A percentile compares a stretch with the other conserved stretches of the same genome.
phyloP scores from a whole-genome alignment of 2,329 filamentous ascomycete genomes.

The Alternaria brassicae region DNA sequence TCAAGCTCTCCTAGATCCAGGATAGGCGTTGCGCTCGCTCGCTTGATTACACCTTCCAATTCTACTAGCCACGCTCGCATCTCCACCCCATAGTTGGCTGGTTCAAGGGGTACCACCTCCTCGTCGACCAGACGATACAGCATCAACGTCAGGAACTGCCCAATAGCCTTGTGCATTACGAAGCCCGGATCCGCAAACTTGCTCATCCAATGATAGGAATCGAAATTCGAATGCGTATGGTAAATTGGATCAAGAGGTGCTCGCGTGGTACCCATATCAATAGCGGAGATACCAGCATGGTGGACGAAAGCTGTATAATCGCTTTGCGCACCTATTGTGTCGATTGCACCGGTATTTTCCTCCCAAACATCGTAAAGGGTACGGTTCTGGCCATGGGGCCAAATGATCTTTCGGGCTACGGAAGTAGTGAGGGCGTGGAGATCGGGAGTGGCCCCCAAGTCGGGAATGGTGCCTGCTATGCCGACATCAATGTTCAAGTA shows the following conservation, averaged over 20 bases:
- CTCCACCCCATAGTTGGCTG: slow-evolving; percentile 47
- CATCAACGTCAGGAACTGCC: slow-evolving; percentile 54
- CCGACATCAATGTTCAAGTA: slow-evolving; percentile 61
- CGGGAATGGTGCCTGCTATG: slow-evolving; percentile 52
- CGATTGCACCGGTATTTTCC: slow-evolving; percentile 45
- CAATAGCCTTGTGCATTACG: slow-evolving; percentile 56
- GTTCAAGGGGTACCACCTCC: slow-evolving; percentile 48
- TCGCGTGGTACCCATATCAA: slow-evolving; percentile 52
- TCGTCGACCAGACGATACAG: slow-evolving; percentile 51
- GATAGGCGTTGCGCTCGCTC: neutral
- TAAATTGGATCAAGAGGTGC: slow-evolving; percentile 52
- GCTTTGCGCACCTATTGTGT: slow-evolving; percentile 54
- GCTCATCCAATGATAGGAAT: slow-evolving; percentile 60
- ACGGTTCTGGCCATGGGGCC: slow-evolving; percentile 48
- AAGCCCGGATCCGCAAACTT: slow-evolving; percentile 60
- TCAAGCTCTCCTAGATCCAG: slow-evolving; percentile 22
- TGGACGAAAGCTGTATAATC: slow-evolving; percentile 58
- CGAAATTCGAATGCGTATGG: slow-evolving; percentile 56
- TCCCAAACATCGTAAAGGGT: slow-evolving; percentile 56
- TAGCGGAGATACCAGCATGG: slow-evolving; percentile 46
- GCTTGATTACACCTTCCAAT: slow-evolving; percentile 34
- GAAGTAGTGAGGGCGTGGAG: slow-evolving; percentile 46
- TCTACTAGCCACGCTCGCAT: slow-evolving; percentile 45
- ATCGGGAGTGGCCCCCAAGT: slow-evolving; percentile 49
- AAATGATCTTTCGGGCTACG: slow-evolving; percentile 50